phyloP scores from a whole-genome alignment of 768 basidiomycete species.

The Suillus decipiens region DNA sequence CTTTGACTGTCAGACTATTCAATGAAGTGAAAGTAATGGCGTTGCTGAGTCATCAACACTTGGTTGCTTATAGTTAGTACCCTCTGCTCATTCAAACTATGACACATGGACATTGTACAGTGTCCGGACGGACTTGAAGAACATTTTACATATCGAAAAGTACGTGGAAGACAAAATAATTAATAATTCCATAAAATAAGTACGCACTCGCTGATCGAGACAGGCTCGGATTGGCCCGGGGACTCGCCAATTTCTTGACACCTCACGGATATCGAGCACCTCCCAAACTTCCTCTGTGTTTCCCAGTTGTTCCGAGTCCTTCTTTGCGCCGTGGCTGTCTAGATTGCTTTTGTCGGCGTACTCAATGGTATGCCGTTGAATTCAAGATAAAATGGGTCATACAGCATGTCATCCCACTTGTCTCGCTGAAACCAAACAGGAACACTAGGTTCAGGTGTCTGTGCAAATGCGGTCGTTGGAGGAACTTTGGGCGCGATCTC shows the following conservation, averaged over 20 bases:
- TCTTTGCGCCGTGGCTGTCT: not conserved
- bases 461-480: not conserved
- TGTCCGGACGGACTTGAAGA: not conserved
- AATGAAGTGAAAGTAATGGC: not conserved
- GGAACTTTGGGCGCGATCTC: not conserved
- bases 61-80: too few species aligned
- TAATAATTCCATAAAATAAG: not conserved
- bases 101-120: not conserved
- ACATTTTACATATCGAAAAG: not conserved
- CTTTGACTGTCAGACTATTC: not conserved
- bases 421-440: not conserved
- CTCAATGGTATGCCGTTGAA: constrained; percentile 11
- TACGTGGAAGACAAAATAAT: not conserved
- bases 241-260: not conserved
- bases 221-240: not conserved
- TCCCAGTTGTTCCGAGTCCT: not conserved
- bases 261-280: not conserved
- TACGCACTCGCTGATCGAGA: not conserved
- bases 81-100: not conserved
- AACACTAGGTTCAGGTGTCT: not conserved
- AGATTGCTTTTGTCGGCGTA: constrained; percentile 1
- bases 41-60: constrained; percentile 6
- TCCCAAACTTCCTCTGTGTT: not conserved
- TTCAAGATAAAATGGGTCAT: constrained; percentile 25
- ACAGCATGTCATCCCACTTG: constrained; percentile 8